Conservation (phyloP, 805 yeast species). For the Saturnispora sanitii region DNA sequence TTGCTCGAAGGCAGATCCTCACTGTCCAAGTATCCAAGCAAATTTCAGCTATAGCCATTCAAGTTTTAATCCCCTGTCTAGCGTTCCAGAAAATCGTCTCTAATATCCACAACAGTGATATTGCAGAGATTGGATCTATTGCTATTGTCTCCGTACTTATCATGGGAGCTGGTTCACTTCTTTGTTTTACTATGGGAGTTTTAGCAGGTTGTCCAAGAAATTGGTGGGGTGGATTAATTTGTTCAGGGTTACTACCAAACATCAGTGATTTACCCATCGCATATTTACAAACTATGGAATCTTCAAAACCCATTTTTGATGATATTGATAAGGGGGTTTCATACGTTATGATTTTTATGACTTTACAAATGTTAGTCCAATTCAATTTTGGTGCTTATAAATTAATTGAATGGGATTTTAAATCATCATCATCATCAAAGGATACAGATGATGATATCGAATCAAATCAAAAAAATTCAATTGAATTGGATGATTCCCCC, state of each 20-base stretch:
- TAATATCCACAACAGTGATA: conserved; percentile 56
- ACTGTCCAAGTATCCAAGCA: conserved; percentile 64
- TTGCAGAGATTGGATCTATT: conserved; percentile 59
- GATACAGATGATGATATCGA: too few relatives aligned
- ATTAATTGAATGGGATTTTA: conserved; percentile 62
- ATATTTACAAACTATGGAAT: conserved; percentile 61
- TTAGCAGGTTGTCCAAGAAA: conserved; percentile 49
- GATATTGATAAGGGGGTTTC: conserved; percentile 69
- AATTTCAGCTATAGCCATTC: conserved; percentile 60
- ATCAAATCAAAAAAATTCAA: neutral
- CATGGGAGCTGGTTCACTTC: conserved; percentile 20
- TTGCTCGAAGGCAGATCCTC: conserved; percentile 54
- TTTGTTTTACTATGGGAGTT: conserved; percentile 31
- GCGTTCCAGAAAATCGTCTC: conserved; percentile 63
- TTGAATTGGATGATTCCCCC: too few relatives aligned
- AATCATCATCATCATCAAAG: too few relatives aligned
- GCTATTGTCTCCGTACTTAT: conserved; percentile 40
- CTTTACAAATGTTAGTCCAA: conserved; percentile 54
- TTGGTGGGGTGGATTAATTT: conserved; percentile 65
- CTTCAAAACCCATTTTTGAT: conserved; percentile 45
- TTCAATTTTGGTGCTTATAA: conserved; percentile 72
- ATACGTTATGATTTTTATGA: conserved; percentile 69
- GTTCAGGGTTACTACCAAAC: conserved; percentile 70
- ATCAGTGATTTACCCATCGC: conserved; percentile 82
- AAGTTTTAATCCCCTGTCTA: conserved; percentile 64